Evolutionary conservation across 2,329 filamentous ascomycete genomes (phyloP).

Genomic region (Sporothrix phasma): DNA sequence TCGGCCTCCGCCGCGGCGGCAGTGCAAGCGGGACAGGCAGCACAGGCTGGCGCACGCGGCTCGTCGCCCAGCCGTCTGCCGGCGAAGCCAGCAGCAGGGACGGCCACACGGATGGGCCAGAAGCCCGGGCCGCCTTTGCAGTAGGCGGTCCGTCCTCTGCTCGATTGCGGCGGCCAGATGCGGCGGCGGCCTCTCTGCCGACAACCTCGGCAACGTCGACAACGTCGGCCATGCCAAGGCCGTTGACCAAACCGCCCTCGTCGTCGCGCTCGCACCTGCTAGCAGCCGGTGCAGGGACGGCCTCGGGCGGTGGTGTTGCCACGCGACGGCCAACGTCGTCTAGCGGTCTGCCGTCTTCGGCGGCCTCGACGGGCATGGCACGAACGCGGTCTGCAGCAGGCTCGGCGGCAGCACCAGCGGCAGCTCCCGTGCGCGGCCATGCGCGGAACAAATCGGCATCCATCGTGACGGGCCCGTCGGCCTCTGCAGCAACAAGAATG

Average conservation of each 20-base stretch:
- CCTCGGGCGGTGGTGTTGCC: not conserved
- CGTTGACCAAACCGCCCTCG: conserved; percentile 6
- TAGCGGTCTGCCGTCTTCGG: not conserved
- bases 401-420: not conserved
- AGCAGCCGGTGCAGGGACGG: not conserved
- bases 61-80: conserved; percentile 42
- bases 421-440: conserved; percentile 9
- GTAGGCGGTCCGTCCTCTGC: not conserved
- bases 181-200: too few species aligned
- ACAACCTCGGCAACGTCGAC: not conserved
- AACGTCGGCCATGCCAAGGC: not conserved
- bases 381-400: not conserved
- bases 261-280: conserved; percentile 9
- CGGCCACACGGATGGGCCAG: conserved; percentile 18
- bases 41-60: conserved; percentile 23
- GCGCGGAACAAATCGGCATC: conserved; percentile 17
- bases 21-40: not conserved
- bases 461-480: conserved; percentile 2
- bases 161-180: not conserved
- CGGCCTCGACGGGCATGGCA: not conserved
- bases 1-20: not conserved
- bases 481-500: not conserved
- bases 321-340: conserved; percentile 16
- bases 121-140: conserved; percentile 18
- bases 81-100: conserved; percentile 26